Base-by-base conservation (phyloP, 1,139 yeast species). In the Geotrichum fermentans region DNA sequence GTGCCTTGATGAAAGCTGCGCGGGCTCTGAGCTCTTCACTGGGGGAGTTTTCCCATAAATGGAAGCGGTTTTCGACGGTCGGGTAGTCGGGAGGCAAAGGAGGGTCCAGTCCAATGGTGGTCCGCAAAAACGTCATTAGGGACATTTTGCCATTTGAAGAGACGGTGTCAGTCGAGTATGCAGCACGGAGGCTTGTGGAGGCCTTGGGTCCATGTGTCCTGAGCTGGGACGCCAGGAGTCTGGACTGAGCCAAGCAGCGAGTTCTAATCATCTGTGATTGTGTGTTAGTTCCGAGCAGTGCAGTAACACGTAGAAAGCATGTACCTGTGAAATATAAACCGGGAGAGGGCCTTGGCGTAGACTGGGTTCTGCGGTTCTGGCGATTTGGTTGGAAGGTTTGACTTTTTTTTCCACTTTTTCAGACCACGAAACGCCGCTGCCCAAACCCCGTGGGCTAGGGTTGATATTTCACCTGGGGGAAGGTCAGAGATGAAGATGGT, bases 31-130 rank as follows among this genome's bases (percentile, higher is more conserved):
- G 74, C 58, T 86, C 96, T 52, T 85, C 87, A 37, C 82, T 78
- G 2, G 97, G 97, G 1, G 96, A 87, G 56, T 84, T 82, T 61
- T 90, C 97, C 96, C 97, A 90, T 22, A 79, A 77, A 60, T 80
- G 84, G 64, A 84, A 82, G 58, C 88, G 70, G 66, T 82, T 82
- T 59, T 78, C 83, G 18, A 73, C 73, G 0, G 84, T 79, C 22
- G 88, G 89, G 35, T 73, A 78, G 57, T 77, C 78, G 38, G 79
- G 79, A 0, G 82, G 76, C 14, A 78, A 71, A 24, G 83, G 82
- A 2, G 82, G 81, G 55, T 80, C 85, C 60, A 80, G 64, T 20
- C 84, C 83, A 29, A 80, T 66, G 0, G 81, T 81, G 51, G 76
- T 75, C 56, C 82, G 70, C 35, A 79, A 72, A 55, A 78, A 74